Base-by-base conservation (phyloP, 1,139 yeast species). In the Candida sanyaensis region DNA sequence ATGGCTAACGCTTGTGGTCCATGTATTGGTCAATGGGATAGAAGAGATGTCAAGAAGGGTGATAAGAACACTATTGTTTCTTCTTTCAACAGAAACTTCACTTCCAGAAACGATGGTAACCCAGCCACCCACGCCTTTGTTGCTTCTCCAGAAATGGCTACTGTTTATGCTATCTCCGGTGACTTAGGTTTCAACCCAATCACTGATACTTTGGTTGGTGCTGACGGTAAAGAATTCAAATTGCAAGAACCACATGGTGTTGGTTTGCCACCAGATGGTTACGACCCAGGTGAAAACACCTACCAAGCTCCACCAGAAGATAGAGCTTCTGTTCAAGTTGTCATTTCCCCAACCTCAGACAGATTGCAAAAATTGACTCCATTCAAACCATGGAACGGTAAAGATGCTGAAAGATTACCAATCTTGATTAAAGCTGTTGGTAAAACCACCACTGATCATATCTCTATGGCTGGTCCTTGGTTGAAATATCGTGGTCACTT, bases 391-490 rank as follows among this genome's bases (percentile, higher is more conserved):
- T 93, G 96, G 91, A 73, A 83, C 51, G 95, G 96, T 49, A 69
- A 88, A 65, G 99, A 93, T 92, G 97, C 83, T 99, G 93, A 80
- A 99, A 93, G 28, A 67, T 70, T 92, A 55, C 75, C 80, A 53
- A 81, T 93, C 2, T 72, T 92, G 51, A 71, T 93, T 62, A 93
- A 92, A 73, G 97, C 92, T 46, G 92, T 90, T 73, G 99, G 99
- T 55, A 93, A 93, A 72, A 91, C 98, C 77, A 93, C 99, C 41
- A 93, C 99, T 37, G 99, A 93, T 69, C 99, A 93, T 65, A 93
- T 93, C 59, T 91, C 97, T 27, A 98, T 98, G 39, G 99, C 99
- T 33, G 99, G 99, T 64, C 93, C 86, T n/a, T 93, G 99, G 99
- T 81, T 93, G 71, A 93, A 93, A 74, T 93, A 93, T 75, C 93